These are phyloP conservation scores for Ustanciosporium gigantosporum DNA, from an alignment of 1,284 basidiomycete genomes.

Conservation along the genomic window DNA sequence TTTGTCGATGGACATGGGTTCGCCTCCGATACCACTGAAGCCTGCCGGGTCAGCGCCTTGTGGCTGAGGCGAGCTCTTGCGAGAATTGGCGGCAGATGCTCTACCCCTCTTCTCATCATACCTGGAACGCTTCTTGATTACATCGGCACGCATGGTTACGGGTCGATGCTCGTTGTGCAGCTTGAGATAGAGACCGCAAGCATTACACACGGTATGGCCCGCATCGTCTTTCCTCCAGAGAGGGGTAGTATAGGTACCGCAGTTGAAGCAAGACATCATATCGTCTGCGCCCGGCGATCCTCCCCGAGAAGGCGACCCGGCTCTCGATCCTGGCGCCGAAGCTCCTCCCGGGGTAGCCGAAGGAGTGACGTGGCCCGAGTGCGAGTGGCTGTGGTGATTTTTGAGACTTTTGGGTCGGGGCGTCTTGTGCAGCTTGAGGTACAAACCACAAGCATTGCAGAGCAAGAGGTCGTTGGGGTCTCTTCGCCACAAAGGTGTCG, in stretches of 20 bases:
- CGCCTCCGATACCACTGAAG: not conserved
- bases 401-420: slow-evolving; percentile 52
- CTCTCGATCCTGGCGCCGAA: slow-evolving; percentile 24
- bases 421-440: slow-evolving; percentile 56
- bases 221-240: slow-evolving; percentile 56
- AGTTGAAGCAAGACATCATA: slow-evolving; percentile 53
- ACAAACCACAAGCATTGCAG: slow-evolving; percentile 59
- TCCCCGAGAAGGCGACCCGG: slow-evolving; percentile 18
- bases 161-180: slow-evolving; percentile 53
- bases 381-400: slow-evolving; percentile 41
- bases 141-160: slow-evolving; percentile 53
- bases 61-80: slow-evolving; percentile 31
- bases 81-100: slow-evolving; percentile 12
- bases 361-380: slow-evolving; percentile 36
- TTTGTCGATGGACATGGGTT: not conserved
- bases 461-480: slow-evolving; percentile 52
- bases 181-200: slow-evolving; percentile 54
- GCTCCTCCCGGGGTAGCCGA: slow-evolving; percentile 40
- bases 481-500: slow-evolving; percentile 56
- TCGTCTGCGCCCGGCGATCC: slow-evolving; percentile 23
- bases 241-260: slow-evolving; percentile 57
- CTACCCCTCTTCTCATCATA: slow-evolving; percentile 47
- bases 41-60: slow-evolving; percentile 3
- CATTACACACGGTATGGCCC: slow-evolving; percentile 55
- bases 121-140: slow-evolving; percentile 55